Evolutionary conservation across 2,329 filamentous ascomycete species (phyloP), one percentile per base, ranked within the genome.

Genomic region (Aspergillus fructus): DNA sequence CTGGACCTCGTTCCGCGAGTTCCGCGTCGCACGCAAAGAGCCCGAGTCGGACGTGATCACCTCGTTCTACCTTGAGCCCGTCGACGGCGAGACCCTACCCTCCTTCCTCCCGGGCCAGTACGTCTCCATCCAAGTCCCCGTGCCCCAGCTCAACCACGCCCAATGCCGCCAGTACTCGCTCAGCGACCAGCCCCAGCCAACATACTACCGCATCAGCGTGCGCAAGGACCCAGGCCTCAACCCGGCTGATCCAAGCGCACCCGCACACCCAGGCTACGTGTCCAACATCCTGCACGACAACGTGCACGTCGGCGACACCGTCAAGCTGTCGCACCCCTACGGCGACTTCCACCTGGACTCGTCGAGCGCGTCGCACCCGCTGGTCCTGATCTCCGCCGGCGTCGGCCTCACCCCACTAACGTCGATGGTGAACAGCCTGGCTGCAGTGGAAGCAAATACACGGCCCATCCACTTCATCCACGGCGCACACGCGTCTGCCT

Each of bases 151-250:
- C 21, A 82, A 83, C n/a, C 80, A 85, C 68, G 74, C 79, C 62
- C 89, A 92, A 72, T 81, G 85, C 17, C 79, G 89, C 33, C 89
- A 91, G 72, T 92, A 91, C 74, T 89, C 87, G 24, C 79, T 92
- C 59, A 88, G 84, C 66, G 87, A 90, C 62, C 79, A 83, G 49
- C 87, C 86, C 2, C 77, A 78, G 2, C 74, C 80, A 8, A 79
- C 84, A 49, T 82, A 85, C 72, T 89, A 89, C 73, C 84, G 89
- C 30, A 87, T 91, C 73, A 89, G 83, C 49, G 81, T 92, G 56
- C 90, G 90, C 79, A 83, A 81, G 58, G 87, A 91, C 66, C 71
- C 76, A 2, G 86, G 85, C 4, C 67, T 84, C 13, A 75, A 79
- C 48, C 49, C 75, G 48, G 69, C 76, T 2, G 74, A 81, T n/a